phyloP scores from a whole-genome alignment of 2,329 filamentous ascomycete genomes.

The Hymenoscyphus repandus region DNA sequence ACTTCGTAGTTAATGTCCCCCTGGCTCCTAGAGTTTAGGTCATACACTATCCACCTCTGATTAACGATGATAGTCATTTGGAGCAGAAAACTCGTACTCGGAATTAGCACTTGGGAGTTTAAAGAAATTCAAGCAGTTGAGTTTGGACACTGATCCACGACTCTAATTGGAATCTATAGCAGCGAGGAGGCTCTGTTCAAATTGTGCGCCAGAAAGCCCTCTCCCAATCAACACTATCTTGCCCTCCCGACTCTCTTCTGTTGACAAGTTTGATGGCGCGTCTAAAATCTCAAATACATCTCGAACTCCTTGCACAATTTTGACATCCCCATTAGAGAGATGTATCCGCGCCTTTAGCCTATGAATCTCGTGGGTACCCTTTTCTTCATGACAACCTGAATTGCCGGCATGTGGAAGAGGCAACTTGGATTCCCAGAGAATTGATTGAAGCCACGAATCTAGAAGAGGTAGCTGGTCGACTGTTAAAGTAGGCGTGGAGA shows the following conservation, averaged over 20 bases:
- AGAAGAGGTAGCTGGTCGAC: constrained; percentile 54
- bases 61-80: too few relatives aligned
- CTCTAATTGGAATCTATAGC: background rate
- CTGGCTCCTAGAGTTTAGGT: too few relatives aligned
- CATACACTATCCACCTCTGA: too few relatives aligned
- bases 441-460: constrained; percentile 74
- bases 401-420: constrained; percentile 33
- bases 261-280: constrained; percentile 26
- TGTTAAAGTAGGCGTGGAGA: constrained; percentile 59
- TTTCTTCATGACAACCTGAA: constrained; percentile 5
- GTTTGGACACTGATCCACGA: too few relatives aligned
- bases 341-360: constrained; percentile 76
- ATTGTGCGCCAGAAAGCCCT: constrained; percentile 45
- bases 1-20: too few relatives aligned
- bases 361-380: constrained; percentile 68
- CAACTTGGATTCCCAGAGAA: constrained; percentile 75
- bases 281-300: constrained; percentile 93
- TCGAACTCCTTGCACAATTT: constrained; percentile 84
- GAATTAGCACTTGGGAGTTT: too few relatives aligned
- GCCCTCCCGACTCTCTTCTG: constrained; percentile 35
- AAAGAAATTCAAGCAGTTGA: too few relatives aligned
- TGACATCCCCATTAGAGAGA: constrained; percentile 57
- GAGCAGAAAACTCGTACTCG: too few relatives aligned
- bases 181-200: constrained; percentile 39
- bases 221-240: constrained; percentile 63